Percentiles rank a stretch among this genome's conserved stretches.
Evolutionary conservation across 2,329 filamentous ascomycete species (phyloP).

Genomic region (Elsinoe australis): DNA sequence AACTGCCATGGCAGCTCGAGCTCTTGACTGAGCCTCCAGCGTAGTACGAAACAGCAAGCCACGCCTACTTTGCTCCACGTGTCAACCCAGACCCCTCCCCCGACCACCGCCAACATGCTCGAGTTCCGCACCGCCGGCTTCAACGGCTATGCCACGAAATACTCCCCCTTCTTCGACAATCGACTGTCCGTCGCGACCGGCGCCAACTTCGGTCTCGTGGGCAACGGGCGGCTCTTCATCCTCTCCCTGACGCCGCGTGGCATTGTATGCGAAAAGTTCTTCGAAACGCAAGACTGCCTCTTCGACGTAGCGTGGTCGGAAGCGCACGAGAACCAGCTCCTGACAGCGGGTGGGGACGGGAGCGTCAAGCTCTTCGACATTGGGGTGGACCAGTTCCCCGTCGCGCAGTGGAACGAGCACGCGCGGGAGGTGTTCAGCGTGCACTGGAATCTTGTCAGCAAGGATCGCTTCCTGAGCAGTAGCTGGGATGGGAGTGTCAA

Average conservation of each 20-base stretch:
- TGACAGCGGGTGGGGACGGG: conserved; percentile 84
- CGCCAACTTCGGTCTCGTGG: conserved; percentile 95
- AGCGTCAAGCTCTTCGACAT: conserved; percentile 92
- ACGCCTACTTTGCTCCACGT: no score
- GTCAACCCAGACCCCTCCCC: neutral
- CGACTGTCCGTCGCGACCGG: conserved; percentile 81
- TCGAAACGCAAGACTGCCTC: conserved; percentile 93
- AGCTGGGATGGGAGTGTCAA: conserved; percentile 97
- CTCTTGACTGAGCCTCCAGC: neutral
- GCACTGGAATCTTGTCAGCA: conserved; percentile 83
- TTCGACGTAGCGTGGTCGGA: conserved; percentile 96
- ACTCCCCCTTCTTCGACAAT: conserved; percentile 96
- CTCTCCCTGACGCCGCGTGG: conserved; percentile 76
- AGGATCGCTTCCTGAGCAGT: conserved; percentile 81
- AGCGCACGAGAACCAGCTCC: conserved; percentile 87
- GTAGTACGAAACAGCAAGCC: neutral
- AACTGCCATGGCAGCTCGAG: neutral
- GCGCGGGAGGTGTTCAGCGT: conserved; percentile 88
- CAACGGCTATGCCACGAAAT: conserved; percentile 95
- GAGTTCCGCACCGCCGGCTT: conserved; percentile 89
- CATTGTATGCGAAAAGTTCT: conserved; percentile 77
- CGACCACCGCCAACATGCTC: conserved; percentile 56
- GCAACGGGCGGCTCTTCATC: conserved; percentile 84
- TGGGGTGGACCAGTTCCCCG: conserved; percentile 69
- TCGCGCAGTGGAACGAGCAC: conserved; percentile 90